Base-by-base conservation (phyloP, 2,329 filamentous ascomycete species). In the Arthrinium puccinioides region DNA sequence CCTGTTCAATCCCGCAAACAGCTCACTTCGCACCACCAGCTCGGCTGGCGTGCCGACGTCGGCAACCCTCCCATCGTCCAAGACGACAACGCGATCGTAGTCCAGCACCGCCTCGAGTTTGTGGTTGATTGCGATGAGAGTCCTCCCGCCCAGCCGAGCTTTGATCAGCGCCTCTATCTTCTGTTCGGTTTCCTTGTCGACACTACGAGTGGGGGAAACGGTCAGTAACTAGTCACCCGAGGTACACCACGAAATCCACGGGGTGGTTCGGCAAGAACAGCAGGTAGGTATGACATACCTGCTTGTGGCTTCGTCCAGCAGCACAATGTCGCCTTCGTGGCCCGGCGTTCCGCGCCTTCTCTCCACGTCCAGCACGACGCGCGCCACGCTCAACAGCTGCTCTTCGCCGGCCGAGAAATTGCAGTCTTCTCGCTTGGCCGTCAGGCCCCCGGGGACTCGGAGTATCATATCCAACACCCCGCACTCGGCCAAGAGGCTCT, bases 341-440 rank as follows among this genome's bases (percentile, higher is more conserved):
- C 9, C 6, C 26, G 9, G 9, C 2, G 26, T 13, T 25, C 23
- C 13, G 13, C 13, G 68, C 56, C 82, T 70, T 9, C 62, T 72
- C 3, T 78, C 78, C 0, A 76, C 72, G 52, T 83, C 82, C 4
- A 83, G 66, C 1, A 83, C 70, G 0, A 79, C 78, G 14, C 66
- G 53, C 0, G 63, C 64, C 4, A 70, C 47, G 23, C 54, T 54
- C 38, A 69, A 60, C 2, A 69, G 50, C 44, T 69, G 66, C 23
- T 55, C 50, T 41, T 69, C 58, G 6, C 64, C 64, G 32, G 60
- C 56, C 1, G 61, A 66, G 9, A 60, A 47, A 3, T 47, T 44
- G 1, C 51, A 39, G 5, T 48, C 41, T n/a, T 44, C 44, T 23
- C 62, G 48, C 5, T 50, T 41, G 9, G 44, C 47, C 3, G 52